Conservation (phyloP, 2,329 filamentous ascomycete species). For the Sphaerostilbella broomeana region DNA sequence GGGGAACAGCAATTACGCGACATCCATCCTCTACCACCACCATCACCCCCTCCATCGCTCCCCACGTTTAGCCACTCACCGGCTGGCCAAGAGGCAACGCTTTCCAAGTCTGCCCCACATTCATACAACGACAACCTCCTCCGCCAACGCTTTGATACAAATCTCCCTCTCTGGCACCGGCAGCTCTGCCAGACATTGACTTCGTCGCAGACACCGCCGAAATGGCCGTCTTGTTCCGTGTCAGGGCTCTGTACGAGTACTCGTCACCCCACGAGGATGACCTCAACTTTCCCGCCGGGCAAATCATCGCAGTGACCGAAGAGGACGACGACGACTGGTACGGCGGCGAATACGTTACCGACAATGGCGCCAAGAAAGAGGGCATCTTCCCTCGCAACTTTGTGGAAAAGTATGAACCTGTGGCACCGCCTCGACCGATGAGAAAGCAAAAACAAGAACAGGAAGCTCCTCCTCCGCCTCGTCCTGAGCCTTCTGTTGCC, state of each 20-base stretch:
- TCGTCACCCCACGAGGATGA: slow-evolving; percentile 90
- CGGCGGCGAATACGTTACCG: slow-evolving; percentile 77
- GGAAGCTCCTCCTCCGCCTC: slow-evolving; percentile 28
- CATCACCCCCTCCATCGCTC: slow-evolving; percentile 5
- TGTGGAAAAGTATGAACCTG: slow-evolving; percentile 91
- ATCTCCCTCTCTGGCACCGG: slow-evolving; percentile 9
- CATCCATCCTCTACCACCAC: slow-evolving; percentile 5
- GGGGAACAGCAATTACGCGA: slow-evolving; percentile 11
- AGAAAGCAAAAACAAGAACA: slow-evolving; percentile 62
- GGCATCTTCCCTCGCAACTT: slow-evolving; percentile 96
- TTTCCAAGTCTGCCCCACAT: slow-evolving; percentile 11
- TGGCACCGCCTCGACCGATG: slow-evolving; percentile 76
- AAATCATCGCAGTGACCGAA: slow-evolving; percentile 90
- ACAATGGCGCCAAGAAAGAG: slow-evolving; percentile 64
- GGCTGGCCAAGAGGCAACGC: slow-evolving; percentile 10
- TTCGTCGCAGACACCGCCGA: slow-evolving; percentile 26
- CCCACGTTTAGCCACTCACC: slow-evolving; percentile 13
- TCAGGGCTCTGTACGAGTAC: slow-evolving; percentile 96
- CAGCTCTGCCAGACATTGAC: slow-evolving; percentile 9
- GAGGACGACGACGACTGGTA: slow-evolving; percentile 95
- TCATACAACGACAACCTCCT: slow-evolving; percentile 13
- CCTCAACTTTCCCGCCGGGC: slow-evolving; percentile 75
- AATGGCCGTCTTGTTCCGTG: slow-evolving; percentile 80
- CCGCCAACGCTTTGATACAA: slow-evolving; percentile 4
- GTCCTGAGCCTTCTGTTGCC: slow-evolving; percentile 27